Evolutionary conservation across 371 early-diverging fungal species (phyloP).

Genomic region (Rhizopus sp.): DNA sequence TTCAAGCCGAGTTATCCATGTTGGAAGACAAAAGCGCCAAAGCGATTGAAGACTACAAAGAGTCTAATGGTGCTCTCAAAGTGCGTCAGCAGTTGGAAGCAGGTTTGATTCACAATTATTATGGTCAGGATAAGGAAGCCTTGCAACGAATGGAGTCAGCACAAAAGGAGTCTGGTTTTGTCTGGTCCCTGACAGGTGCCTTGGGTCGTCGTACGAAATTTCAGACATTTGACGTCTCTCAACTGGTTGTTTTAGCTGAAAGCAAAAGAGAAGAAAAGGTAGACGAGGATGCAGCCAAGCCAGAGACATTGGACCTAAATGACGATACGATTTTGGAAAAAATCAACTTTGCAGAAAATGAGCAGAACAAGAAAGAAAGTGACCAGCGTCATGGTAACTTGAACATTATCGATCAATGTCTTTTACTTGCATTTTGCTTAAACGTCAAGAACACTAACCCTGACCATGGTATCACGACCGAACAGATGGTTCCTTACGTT

Average conservation of each 20-base stretch:
- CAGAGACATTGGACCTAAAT: conserved; percentile 77
- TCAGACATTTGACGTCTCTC: conserved; percentile 84
- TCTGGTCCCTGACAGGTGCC: conserved; percentile 86
- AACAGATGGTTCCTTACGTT: conserved; percentile 93
- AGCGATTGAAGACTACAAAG: conserved; percentile 13
- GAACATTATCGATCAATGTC: conserved; percentile 82
- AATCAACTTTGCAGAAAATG: conserved; percentile 60
- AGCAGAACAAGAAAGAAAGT: conserved; percentile 39
- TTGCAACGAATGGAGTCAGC: conserved; percentile 69
- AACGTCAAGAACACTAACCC: conserved; percentile 95
- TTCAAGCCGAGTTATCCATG: conserved; percentile 54
- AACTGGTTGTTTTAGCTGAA: conserved; percentile 89
- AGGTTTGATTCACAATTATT: conserved; percentile 77
- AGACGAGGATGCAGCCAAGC: conserved; percentile 37
- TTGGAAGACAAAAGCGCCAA: conserved; percentile 28
- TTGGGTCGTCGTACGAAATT: conserved; percentile 92
- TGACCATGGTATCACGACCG: conserved; percentile 85
- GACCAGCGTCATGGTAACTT: conserved; percentile 59
- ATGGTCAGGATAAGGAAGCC: conserved; percentile 73
- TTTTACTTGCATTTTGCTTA: conserved; percentile 86
- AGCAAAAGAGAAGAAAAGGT: conserved; percentile 54
- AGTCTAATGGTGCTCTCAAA: conserved; percentile 32
- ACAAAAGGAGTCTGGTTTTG: conserved; percentile 76
- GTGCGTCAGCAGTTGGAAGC: conserved; percentile 75
- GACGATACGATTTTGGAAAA: conserved; percentile 92